Evolutionary conservation across 352 stramenopile species (phyloP).

Genomic region (Globisporangium emineosum): DNA sequence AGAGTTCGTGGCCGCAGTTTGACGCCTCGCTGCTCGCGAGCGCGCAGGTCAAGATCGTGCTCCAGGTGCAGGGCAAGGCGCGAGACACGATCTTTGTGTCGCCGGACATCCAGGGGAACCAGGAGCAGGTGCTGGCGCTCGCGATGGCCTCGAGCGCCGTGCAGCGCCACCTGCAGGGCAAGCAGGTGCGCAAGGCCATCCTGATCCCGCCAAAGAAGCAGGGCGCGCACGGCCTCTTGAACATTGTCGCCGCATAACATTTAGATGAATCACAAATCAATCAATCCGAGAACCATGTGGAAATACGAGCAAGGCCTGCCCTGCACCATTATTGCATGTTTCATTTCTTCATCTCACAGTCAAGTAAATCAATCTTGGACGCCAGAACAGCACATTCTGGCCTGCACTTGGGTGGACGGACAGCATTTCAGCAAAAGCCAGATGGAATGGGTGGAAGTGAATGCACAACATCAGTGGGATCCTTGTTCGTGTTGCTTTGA

Average conservation of each 20-base stretch:
- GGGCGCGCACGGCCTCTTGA: constrained; percentile 67
- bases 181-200: constrained; percentile 68
- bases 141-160: constrained; percentile 52
- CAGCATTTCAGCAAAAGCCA: not conserved
- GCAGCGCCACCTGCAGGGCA: constrained; percentile 67
- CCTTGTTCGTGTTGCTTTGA: no score
- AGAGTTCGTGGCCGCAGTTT: constrained; percentile 54
- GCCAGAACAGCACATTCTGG: not conserved
- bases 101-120: constrained; percentile 41
- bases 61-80: constrained; percentile 78
- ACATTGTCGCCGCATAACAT: constrained; percentile 64
- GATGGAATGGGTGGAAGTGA: no score
- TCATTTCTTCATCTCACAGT: not conserved
- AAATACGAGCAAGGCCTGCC: not conserved
- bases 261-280: not conserved
- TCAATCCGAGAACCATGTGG: not conserved
- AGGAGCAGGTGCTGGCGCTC: constrained; percentile 59
- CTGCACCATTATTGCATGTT: not conserved
- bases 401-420: not conserved
- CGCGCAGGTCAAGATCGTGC: constrained; percentile 77
- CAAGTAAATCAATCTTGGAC: not conserved
- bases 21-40: constrained; percentile 52
- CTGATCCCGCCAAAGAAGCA: constrained; percentile 82
- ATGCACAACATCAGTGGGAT: no score
- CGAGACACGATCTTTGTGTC: constrained; percentile 71